Evolutionary conservation across 2,329 filamentous ascomycete species (phyloP).

Genomic region (Hypoxylon sp.): DNA sequence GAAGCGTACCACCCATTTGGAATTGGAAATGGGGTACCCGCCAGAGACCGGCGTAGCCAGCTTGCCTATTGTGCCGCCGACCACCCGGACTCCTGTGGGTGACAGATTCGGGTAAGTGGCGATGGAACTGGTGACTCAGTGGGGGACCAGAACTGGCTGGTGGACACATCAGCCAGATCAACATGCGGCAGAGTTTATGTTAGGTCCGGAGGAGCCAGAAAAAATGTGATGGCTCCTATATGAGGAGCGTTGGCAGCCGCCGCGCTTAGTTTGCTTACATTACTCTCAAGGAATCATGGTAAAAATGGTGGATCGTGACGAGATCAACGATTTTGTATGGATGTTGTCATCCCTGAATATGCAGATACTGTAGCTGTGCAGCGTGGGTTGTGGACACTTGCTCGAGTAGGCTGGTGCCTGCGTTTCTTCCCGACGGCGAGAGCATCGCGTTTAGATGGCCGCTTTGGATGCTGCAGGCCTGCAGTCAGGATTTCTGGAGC

Average conservation of each 20-base stretch:
- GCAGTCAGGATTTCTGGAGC: conserved; percentile 36
- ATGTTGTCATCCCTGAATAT: conserved; percentile 27
- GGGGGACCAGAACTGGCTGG: conserved; percentile 35
- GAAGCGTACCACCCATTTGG: conserved; percentile 42
- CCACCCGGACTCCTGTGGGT: conserved; percentile 32
- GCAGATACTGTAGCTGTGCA: conserved; percentile 31
- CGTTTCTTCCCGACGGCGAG: conserved; percentile 31
- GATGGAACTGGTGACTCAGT: conserved; percentile 38
- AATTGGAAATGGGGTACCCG: conserved; percentile 36
- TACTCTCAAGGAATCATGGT: conserved; percentile 31
- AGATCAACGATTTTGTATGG: conserved; percentile 32
- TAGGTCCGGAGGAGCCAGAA: conserved; percentile 37
- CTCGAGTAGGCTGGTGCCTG: conserved; percentile 37
- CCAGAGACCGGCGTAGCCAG: conserved; percentile 30
- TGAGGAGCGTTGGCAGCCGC: conserved; percentile 29
- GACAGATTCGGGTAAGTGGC: conserved; percentile 39
- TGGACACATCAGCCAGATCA: conserved; percentile 39
- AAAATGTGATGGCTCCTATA: conserved; percentile 31
- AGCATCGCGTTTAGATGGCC: conserved; percentile 27
- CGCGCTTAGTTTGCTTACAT: conserved; percentile 28
- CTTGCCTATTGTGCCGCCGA: conserved; percentile 21
- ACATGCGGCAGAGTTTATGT: conserved; percentile 28
- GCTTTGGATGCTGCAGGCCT: conserved; percentile 38
- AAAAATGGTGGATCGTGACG: conserved; percentile 35
- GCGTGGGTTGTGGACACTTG: conserved; percentile 33